Conservation (phyloP, 805 yeast species). For the Candida tammaniensis region DNA sequence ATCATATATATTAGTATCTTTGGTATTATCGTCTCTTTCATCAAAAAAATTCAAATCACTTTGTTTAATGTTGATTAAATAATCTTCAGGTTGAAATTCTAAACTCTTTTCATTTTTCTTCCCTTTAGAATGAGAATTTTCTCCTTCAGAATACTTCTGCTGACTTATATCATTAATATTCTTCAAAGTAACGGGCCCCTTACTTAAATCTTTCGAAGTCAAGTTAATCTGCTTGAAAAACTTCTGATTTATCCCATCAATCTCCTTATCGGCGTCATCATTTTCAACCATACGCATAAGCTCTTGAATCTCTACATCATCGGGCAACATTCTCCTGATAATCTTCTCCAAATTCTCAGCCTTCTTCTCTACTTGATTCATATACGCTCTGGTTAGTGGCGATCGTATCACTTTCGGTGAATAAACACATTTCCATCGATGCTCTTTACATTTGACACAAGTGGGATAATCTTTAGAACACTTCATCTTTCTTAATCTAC, state of each 20-base stretch:
- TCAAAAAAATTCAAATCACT: slow-evolving; percentile 18
- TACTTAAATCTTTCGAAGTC: slow-evolving; percentile 16
- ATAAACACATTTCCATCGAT: slow-evolving; percentile 74
- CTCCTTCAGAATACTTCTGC: slow-evolving; percentile 10
- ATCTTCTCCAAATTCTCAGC: slow-evolving; percentile 30
- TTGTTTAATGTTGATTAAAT: slow-evolving; percentile 17
- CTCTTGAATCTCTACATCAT: slow-evolving; percentile 21
- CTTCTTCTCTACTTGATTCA: slow-evolving; percentile 70
- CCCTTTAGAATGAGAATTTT: not conserved
- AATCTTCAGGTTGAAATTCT: slow-evolving; percentile 18
- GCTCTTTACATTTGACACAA: slow-evolving; percentile 71
- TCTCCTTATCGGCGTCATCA: slow-evolving; percentile 7
- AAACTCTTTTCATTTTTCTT: slow-evolving; percentile 5
- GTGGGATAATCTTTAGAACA: slow-evolving; percentile 78
- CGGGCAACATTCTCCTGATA: slow-evolving; percentile 33
- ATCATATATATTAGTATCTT: slow-evolving; percentile 14
- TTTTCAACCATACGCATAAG: slow-evolving; percentile 14
- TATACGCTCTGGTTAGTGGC: slow-evolving; percentile 77
- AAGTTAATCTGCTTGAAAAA: slow-evolving; percentile 15
- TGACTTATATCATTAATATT: slow-evolving; percentile 16
- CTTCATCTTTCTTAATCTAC: slow-evolving; percentile 73
- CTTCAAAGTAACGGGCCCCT: slow-evolving; percentile 16
- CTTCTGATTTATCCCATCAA: slow-evolving; percentile 6
- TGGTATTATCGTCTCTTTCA: slow-evolving; percentile 16
- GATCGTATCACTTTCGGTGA: slow-evolving; percentile 77